Conservation (phyloP, 257 asterid genomes). For the Vinca minor region DNA sequence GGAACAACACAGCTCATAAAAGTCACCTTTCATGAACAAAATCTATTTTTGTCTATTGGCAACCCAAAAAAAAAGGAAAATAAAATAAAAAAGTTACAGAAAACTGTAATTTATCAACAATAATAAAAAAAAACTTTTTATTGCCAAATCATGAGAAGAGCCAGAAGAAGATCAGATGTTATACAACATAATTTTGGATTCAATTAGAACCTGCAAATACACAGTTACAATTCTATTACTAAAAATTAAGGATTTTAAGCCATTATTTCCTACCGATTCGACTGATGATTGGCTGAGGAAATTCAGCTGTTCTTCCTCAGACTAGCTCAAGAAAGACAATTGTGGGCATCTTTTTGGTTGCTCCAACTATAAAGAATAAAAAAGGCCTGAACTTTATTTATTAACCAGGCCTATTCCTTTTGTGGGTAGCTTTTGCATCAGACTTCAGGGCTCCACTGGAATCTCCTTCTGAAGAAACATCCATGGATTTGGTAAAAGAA, state of each 20-base stretch:
- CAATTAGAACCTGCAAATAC: conserved; percentile 36
- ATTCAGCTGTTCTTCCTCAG: neutral
- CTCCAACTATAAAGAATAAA: conserved; percentile 17
- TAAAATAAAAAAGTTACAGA: too few relatives aligned
- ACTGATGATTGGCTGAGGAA: neutral
- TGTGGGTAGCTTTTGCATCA: conserved; percentile 40
- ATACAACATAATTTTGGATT: conserved; percentile 29
- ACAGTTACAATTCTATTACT: conserved; percentile 30
- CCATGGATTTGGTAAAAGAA: conserved; percentile 50
- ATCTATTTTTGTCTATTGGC: conserved; percentile 11
- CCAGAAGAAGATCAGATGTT: conserved; percentile 16
- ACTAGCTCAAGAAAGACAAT: conserved; percentile 12
- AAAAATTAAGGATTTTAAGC: conserved; percentile 14
- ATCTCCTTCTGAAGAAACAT: conserved; percentile 73
- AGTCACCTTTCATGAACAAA: conserved; percentile 26
- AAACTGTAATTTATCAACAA: conserved; percentile 11
- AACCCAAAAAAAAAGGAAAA: too few relatives aligned
- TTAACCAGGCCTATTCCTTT: conserved; percentile 62
- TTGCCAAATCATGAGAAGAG: conserved; percentile 11
- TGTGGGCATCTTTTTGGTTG: conserved; percentile 11
- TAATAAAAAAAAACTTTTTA: conserved; percentile 10
- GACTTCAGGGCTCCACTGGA: conserved; percentile 51
- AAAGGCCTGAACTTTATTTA: neutral
- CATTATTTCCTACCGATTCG: conserved; percentile 18
- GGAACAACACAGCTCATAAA: conserved; percentile 21